phyloP scores from a whole-genome alignment of 208 protist species.

The Trypanosoma boissoni region DNA sequence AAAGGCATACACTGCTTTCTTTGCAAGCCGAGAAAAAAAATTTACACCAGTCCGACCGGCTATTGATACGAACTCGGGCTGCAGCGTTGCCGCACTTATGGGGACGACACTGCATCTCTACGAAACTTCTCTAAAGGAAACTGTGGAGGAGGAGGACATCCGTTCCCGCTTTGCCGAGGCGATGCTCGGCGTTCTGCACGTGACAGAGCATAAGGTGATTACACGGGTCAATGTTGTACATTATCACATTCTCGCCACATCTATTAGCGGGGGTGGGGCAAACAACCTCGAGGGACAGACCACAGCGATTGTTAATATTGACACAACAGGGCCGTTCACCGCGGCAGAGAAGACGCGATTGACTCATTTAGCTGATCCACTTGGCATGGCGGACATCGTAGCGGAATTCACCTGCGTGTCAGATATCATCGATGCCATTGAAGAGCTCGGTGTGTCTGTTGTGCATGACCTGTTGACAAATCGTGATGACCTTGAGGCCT shows the following conservation, averaged over 20 bases:
- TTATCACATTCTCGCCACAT: conserved; percentile 81
- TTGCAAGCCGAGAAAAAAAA: conserved; percentile 42
- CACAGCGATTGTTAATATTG: conserved; percentile 61
- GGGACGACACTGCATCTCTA: conserved; percentile 79
- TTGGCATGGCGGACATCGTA: conserved; percentile 54
- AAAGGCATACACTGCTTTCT: conserved; percentile 57
- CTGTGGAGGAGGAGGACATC: conserved; percentile 69
- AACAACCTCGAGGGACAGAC: conserved; percentile 15
- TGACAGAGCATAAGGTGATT: conserved; percentile 51
- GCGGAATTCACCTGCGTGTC: conserved; percentile 58
- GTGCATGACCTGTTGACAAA: conserved; percentile 75
- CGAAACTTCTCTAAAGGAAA: conserved; percentile 71
- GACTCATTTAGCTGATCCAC: conserved; percentile 53
- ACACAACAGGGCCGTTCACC: conserved; percentile 65
- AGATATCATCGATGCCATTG: conserved; percentile 66
- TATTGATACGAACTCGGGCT: conserved; percentile 64
- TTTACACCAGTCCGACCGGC: conserved; percentile 63
- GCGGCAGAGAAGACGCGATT: conserved; percentile 49
- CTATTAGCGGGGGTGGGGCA: conserved; percentile 31
- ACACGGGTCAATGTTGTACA: conserved; percentile 70
- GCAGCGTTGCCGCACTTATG: conserved; percentile 67
- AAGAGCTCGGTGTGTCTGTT: conserved; percentile 52
- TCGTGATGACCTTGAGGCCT: conserved; percentile 75
- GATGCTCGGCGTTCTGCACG: conserved; percentile 74
- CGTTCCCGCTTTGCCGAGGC: conserved; percentile 76